Percentiles rank a stretch among this genome's conserved stretches.
phyloP scores from a whole-genome alignment of 176 grass and related monocot genomes.

The Carex littledalei region DNA sequence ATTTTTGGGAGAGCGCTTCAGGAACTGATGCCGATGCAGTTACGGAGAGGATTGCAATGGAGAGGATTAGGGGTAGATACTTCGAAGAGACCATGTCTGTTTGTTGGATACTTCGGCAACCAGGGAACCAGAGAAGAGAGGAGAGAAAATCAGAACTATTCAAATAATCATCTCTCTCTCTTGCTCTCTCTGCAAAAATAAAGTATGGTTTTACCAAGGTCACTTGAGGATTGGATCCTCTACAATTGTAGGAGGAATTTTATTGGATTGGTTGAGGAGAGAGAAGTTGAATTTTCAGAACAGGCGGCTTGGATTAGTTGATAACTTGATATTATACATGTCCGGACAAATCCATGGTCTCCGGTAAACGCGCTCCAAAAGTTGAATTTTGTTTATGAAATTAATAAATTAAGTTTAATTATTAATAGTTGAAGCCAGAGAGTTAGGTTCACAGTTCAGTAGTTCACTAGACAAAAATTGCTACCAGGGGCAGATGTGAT shows the following conservation, averaged over 20 bases:
- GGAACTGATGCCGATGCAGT: background rate
- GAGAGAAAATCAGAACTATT: slow-evolving; percentile 7
- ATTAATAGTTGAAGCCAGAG: background rate
- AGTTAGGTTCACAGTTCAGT: background rate
- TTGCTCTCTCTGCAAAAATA: background rate
- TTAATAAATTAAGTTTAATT: background rate
- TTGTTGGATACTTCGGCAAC: background rate
- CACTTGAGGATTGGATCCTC: background rate
- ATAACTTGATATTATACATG: background rate
- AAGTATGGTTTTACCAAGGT: no score
- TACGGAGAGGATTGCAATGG: background rate
- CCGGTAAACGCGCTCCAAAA: background rate
- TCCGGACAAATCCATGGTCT: background rate
- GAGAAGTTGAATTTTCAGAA: background rate
- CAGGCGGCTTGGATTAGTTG: background rate
- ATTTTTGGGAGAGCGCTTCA: background rate
- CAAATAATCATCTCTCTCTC: background rate
- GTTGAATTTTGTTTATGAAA: background rate
- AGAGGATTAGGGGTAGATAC: background rate
- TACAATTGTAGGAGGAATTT: background rate
- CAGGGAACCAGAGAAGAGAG: background rate
- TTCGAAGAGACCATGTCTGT: slow-evolving; percentile 9
- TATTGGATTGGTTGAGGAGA: background rate
- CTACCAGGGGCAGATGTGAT: background rate
- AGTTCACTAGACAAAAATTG: background rate